Base-by-base conservation (phyloP, 306 rosid species). In the Cucurbita moschata region DNA sequence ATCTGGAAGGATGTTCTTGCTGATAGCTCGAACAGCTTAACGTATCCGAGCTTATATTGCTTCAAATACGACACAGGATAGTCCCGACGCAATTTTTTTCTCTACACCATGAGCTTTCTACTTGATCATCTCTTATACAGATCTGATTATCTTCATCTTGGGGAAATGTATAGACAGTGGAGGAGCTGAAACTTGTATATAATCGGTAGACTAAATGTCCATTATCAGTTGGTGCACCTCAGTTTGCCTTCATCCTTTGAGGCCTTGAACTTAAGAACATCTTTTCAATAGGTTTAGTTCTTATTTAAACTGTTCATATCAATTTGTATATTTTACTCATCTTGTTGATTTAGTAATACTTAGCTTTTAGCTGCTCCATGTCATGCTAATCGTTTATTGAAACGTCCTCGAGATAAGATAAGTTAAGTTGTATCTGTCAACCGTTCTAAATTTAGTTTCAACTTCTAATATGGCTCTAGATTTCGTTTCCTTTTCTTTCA, bases 171-270 rank as follows among this genome's bases (percentile, higher is more conserved):
- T 35, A 70, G 73, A 11, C 13, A 21, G 19, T 46, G 51, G 73
- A 69, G 35, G 35, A 30, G 46, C 61, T 10, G 61, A 71, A 70
- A 71, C 75, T 40, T 71, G 75, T 71, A 71, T 38, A 51, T 50
- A 49, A 30, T 62, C 5, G 30, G 39, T 46, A 46, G 55, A 43
- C 72, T 44, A 66, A 11, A 67, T 67, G 72, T 67, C 55, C 55
- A 67, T 67, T 44, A 23, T 46, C 49, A 42, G 72, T 10, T 67
- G 72, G 54, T 10, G 18, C 69, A 16, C 72, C 72, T 43, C 40
- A 66, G 39, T 66, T 43, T 18, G 13, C 54, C 38, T 67, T 67
- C 12, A 46, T 14, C 35, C 55, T 67, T 19, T 23, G 35, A 21
- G 55, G 52, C 53, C 52, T 65, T 49, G 38, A 42, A 46, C 72